These are phyloP conservation scores for Populus trichocarpa DNA, from an alignment of 441 rosid species.

Conservation along the genomic window DNA sequence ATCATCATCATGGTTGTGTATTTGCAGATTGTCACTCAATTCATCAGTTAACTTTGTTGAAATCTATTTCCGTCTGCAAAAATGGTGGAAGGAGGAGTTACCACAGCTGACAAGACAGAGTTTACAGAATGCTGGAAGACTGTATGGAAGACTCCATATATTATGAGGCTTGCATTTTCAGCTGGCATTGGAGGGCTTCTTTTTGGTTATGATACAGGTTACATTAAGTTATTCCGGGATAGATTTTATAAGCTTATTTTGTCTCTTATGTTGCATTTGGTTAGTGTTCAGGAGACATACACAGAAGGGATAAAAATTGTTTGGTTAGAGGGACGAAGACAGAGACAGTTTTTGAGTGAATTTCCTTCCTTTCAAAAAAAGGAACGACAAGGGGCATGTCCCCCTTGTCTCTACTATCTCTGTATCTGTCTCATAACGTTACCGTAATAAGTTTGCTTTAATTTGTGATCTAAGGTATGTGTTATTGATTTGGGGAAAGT, in stretches of 20 bases:
- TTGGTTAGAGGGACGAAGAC: background rate
- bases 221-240: background rate
- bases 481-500: background rate
- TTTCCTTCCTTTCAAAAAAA: too few species aligned
- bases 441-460: background rate
- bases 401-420: too few species aligned
- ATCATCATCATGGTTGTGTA: background rate
- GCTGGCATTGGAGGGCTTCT: constrained; percentile 91
- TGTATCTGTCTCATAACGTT: too few species aligned
- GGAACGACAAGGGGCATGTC: too few species aligned
- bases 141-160: constrained; percentile 66
- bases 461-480: background rate
- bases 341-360: background rate
- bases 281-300: background rate
- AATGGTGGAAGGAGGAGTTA: constrained; percentile 66
- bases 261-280: background rate
- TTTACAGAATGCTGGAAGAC: constrained; percentile 70
- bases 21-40: background rate
- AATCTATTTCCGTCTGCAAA: background rate
- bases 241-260: too few species aligned
- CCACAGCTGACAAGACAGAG: constrained; percentile 52
- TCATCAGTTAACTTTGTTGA: background rate
- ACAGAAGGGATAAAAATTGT: background rate
- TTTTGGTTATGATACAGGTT: constrained; percentile 86
- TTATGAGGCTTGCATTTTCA: constrained; percentile 75